phyloP scores from a whole-genome alignment of 2,329 filamentous ascomycete species.

The Tolypocladium nubicola region DNA sequence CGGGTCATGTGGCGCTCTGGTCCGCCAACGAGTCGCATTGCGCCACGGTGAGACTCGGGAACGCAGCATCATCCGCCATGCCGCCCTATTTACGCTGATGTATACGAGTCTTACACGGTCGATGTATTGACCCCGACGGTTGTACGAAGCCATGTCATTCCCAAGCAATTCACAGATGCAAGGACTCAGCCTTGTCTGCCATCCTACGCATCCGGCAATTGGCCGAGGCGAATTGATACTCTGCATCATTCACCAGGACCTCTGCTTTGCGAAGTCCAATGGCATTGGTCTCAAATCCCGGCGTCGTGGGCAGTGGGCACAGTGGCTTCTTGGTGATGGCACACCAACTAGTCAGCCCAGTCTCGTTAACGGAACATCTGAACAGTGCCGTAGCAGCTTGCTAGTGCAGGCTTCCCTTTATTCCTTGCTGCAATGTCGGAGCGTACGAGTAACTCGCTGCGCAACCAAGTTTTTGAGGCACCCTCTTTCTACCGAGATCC shows the following conservation, averaged over 20 bases:
- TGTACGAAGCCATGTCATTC: background rate
- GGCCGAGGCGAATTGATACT: background rate
- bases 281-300: background rate
- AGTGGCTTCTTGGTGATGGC: no score
- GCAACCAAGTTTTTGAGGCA: background rate
- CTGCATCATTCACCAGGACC: background rate
- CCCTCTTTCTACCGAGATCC: background rate
- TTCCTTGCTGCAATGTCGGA: background rate
- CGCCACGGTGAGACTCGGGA: background rate
- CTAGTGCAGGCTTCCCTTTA: background rate
- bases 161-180: background rate
- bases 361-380: background rate
- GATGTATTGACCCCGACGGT: background rate
- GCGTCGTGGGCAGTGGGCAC: background rate
- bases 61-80: background rate
- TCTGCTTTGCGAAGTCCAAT: background rate
- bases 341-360: background rate
- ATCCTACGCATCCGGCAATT: background rate
- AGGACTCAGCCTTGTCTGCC: background rate
- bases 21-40: background rate
- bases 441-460: background rate
- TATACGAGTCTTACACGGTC: background rate
- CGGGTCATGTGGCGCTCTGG: background rate
- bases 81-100: background rate
- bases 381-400: background rate